phyloP scores from a whole-genome alignment of 2,329 filamentous ascomycete species.

The Aspergillus pseudotamarii region DNA sequence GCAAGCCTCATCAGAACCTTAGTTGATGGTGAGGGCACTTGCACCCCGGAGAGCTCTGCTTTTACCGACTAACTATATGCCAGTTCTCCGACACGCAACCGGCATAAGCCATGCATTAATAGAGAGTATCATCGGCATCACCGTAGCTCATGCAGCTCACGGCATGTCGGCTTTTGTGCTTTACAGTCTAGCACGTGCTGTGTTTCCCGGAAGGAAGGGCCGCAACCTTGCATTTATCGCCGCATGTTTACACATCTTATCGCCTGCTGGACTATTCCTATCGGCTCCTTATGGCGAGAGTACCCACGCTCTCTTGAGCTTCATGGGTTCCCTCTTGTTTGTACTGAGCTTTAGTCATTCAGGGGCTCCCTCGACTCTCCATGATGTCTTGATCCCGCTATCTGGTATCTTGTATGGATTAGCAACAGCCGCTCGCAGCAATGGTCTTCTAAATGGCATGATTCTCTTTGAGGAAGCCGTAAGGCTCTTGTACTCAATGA shows the following conservation, averaged over 20 bases:
- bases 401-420: conserved; percentile 9
- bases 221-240: conserved; percentile 13
- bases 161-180: conserved; percentile 3
- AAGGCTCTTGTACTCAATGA: conserved; percentile 1
- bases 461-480: conserved; percentile 11
- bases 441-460: conserved; percentile 12
- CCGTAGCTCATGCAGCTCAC: conserved; percentile 11
- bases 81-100: not conserved
- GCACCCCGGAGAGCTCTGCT: not conserved
- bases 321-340: conserved; percentile 9
- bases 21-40: not conserved
- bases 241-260: conserved; percentile 10
- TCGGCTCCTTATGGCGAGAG: conserved; percentile 12
- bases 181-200: conserved; percentile 1
- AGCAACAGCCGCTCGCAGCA: conserved; percentile 9
- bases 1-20: not conserved
- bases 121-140: conserved; percentile 1
- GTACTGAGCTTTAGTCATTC: conserved; percentile 5
- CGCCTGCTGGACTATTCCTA: conserved; percentile 12
- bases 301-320: conserved; percentile 7
- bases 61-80: not conserved
- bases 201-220: conserved; percentile 5
- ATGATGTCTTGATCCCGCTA: conserved; percentile 2
- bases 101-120: not conserved
- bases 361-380: not conserved